Evolutionary conservation across 2,329 filamentous ascomycete species (phyloP).

Genomic region (Camptophora hylomeconis): DNA sequence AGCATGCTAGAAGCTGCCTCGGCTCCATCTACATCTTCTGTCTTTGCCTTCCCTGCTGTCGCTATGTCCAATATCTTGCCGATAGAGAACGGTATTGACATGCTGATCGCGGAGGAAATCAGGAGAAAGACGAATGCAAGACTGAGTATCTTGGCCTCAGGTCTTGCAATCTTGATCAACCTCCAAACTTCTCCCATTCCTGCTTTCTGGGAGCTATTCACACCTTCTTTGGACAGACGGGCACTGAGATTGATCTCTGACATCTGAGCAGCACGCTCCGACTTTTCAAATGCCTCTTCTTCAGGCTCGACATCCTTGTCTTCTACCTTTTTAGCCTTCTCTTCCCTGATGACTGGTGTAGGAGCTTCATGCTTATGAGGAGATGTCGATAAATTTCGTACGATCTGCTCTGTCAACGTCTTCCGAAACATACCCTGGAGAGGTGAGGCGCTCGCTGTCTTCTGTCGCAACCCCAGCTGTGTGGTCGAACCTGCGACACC

Average conservation of each 20-base stretch:
- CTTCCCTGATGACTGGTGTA: constrained; percentile 12
- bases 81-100: constrained; percentile 94
- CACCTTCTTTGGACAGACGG: constrained; percentile 70
- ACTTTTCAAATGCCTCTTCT: constrained; percentile 45
- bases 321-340: constrained; percentile 25
- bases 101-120: constrained; percentile 81
- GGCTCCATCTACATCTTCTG: constrained; percentile 8
- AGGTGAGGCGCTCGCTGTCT: background rate
- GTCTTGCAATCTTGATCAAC: constrained; percentile 75
- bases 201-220: constrained; percentile 37
- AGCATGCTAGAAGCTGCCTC: constrained; percentile 50
- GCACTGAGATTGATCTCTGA: constrained; percentile 83
- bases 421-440: too few species aligned
- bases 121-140: constrained; percentile 75
- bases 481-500: too few species aligned
- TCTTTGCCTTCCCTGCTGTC: constrained; percentile 49
- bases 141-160: constrained; percentile 65
- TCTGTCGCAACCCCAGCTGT: background rate
- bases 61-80: constrained; percentile 90
- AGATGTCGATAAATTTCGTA: constrained; percentile 10
- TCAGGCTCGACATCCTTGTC: constrained; percentile 42
- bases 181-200: constrained; percentile 69
- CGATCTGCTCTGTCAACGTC: too few species aligned
- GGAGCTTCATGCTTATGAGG: constrained; percentile 10
- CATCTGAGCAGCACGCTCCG: constrained; percentile 74